Base-by-base conservation (phyloP, 805 yeast species). In the Wickerhamomyces canadensis region DNA sequence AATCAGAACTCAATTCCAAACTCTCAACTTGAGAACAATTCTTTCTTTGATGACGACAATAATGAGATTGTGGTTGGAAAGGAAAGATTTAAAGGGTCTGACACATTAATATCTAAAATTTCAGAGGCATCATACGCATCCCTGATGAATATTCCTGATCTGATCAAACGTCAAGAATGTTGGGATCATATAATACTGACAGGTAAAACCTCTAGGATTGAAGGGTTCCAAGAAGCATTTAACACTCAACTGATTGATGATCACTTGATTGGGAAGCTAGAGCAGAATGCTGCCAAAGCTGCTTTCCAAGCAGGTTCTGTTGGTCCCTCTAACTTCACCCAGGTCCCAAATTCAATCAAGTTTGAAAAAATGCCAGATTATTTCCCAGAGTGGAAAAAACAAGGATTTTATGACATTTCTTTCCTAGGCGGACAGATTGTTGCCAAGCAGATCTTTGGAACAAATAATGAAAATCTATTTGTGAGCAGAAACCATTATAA, bases 351-450 rank as follows among this genome's bases (percentile, higher is more conserved):
- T n/a, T 67, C 78, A 12, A 72, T 89, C 38, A 77, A 74, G 47
- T 55, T 78, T 34, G 77, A 80, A 19, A 80, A 81, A 51, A 72
- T 77, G 58, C 94, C 96, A 0, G 98, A 91, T 38, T 89, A 91
- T 60, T 91, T 91, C 62, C 85, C 95, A 1, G 95, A 86, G 48
- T 91, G 97, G 97, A 89, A 89, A 62, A 77, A 76, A 57, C 59
- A 58, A 24, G 88, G 91, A 1, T 80, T 82, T 73, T 79, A 81
- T 40, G 88, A 85, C 48, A 76, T 81, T 23, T 70, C 77, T 41
- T 86, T 89, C 54, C 64, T 89, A 43, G 98, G 98, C 2, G 95
- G 84, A 3, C 85, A 87, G 60, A 84, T 89, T 34, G 81, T 86
- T 31, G 77, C 95, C 15, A 87, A 85, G 60, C 96, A 87, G 64